These are phyloP conservation scores for Phyllosticta citriasiana DNA, from an alignment of 2,329 filamentous ascomycete genomes.

Conservation along the genomic window DNA sequence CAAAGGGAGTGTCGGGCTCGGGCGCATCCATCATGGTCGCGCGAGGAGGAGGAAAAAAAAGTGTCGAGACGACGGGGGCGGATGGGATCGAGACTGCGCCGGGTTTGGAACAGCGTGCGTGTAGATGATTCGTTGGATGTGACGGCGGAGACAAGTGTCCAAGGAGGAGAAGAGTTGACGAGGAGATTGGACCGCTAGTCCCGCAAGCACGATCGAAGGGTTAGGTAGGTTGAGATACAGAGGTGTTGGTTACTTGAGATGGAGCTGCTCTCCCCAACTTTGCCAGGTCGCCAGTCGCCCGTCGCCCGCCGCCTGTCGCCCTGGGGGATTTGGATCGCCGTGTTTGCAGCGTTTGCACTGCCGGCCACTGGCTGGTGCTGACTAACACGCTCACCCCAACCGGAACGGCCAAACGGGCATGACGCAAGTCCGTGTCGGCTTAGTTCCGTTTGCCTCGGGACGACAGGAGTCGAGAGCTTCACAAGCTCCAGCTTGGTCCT, in stretches of 20 bases:
- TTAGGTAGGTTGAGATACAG: not conserved
- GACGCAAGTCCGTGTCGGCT: not conserved
- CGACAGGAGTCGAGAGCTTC: not conserved
- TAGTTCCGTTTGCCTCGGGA: not conserved
- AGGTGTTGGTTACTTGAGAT: not conserved
- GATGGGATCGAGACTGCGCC: not conserved
- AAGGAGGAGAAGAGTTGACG: not conserved
- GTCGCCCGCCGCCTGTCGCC: no score
- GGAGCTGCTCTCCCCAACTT: not conserved
- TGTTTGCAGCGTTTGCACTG: not conserved
- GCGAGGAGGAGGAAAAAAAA: not conserved
- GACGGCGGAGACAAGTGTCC: not conserved
- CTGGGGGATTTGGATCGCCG: not conserved
- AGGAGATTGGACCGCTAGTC: not conserved
- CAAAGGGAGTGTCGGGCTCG: slow-evolving; percentile 88
- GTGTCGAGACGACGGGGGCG: not conserved
- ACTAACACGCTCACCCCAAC: no score
- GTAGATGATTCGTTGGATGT: not conserved
- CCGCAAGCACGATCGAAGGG: not conserved
- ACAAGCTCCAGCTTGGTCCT: not conserved
- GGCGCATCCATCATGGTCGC: slow-evolving; percentile 62
- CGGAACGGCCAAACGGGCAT: not conserved
- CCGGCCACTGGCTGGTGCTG: not conserved
- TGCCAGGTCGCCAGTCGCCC: not conserved
- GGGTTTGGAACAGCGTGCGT: not conserved